phyloP scores from a whole-genome alignment of 2,329 filamentous ascomycete species.

The Akanthomyces uredinophilus region DNA sequence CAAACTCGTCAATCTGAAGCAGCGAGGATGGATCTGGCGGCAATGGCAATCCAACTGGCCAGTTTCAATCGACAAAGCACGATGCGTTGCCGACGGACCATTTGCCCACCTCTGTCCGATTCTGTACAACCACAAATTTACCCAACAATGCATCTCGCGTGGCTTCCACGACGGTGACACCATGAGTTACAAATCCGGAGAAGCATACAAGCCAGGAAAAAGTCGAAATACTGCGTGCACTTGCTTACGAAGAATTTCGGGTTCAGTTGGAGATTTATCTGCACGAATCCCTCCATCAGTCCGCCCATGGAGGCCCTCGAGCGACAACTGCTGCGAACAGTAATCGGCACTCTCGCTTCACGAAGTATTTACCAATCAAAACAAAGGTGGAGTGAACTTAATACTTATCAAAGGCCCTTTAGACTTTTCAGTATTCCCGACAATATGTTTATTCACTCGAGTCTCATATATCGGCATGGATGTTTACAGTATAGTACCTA shows the following conservation, averaged over 20 bases:
- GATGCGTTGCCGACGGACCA: slow-evolving; percentile 16
- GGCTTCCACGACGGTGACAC: slow-evolving; percentile 10
- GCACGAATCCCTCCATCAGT: slow-evolving; percentile 13
- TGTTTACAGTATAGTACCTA: too few relatives aligned
- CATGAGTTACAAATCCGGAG: slow-evolving; percentile 6
- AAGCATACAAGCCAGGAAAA: slow-evolving; percentile 8
- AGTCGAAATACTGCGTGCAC: slow-evolving; percentile 1
- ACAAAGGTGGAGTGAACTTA: too few relatives aligned
- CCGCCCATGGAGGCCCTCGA: slow-evolving; percentile 15
- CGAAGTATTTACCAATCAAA: too few relatives aligned
- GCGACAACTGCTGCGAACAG: slow-evolving; percentile 17
- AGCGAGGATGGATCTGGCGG: slow-evolving; percentile 17
- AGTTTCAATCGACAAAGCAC: slow-evolving; percentile 12
- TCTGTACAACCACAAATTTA: slow-evolving; percentile 15
- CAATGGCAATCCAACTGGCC: slow-evolving; percentile 13
- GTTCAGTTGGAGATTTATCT: slow-evolving; percentile 12
- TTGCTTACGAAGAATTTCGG: background rate
- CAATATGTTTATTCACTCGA: too few relatives aligned
- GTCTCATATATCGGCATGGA: too few relatives aligned
- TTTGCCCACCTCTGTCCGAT: slow-evolving; percentile 17
- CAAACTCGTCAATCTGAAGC: slow-evolving; percentile 18
- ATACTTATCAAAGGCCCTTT: too few relatives aligned
- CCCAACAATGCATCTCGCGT: slow-evolving; percentile 13
- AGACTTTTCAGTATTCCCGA: too few relatives aligned
- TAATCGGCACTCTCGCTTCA: background rate